phyloP scores from a whole-genome alignment of 768 basidiomycete species.

The Russula vinacea region DNA sequence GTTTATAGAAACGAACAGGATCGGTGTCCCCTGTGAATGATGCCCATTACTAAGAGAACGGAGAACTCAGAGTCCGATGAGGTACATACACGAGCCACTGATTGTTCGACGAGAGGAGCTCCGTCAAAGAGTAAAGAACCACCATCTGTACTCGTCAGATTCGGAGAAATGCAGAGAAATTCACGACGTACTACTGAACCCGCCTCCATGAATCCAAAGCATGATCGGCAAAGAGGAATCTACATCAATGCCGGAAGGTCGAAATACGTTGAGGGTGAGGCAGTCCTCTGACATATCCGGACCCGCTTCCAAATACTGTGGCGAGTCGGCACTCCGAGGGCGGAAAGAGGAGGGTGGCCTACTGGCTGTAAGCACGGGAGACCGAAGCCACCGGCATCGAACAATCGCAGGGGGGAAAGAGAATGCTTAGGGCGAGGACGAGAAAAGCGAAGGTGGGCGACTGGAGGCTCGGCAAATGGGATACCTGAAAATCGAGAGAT shows the following conservation, averaged over 20 bases:
- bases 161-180: neutral
- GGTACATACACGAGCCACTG: constrained; percentile 23
- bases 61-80: neutral
- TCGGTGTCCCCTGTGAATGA: constrained; percentile 24
- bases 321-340: neutral
- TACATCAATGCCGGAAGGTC: constrained; percentile 37
- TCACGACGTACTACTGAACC: constrained; percentile 32
- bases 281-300: constrained; percentile 46
- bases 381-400: constrained; percentile 37
- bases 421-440: constrained; percentile 32
- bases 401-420: constrained; percentile 30
- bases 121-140: constrained; percentile 14
- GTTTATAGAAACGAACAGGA: constrained; percentile 50
- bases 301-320: neutral
- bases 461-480: constrained; percentile 39
- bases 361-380: constrained; percentile 35
- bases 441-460: constrained; percentile 34
- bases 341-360: neutral
- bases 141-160: constrained; percentile 9
- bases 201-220: constrained; percentile 46
- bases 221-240: constrained; percentile 42
- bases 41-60: neutral
- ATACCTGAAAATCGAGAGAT: constrained; percentile 32
- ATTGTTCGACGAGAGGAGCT: constrained; percentile 15
- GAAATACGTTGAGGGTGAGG: constrained; percentile 47